Evolutionary conservation across 768 basidiomycete genomes (phyloP), one percentile per base, ranked within the genome.

Genomic region (Pleurotus pulmonarius): DNA sequence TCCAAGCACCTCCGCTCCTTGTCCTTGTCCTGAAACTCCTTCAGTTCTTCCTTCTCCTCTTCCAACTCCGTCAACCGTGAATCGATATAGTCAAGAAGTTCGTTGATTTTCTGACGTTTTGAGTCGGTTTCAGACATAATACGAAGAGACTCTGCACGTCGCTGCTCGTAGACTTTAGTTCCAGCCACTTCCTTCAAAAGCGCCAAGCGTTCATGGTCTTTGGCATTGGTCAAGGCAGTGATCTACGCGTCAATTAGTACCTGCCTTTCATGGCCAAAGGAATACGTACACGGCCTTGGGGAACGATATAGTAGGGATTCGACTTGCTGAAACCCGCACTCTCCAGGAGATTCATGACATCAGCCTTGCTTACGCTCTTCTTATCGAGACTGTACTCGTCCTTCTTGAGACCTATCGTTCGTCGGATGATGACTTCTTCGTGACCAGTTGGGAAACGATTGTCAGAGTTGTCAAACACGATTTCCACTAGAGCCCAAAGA

Each of bases 241-340:
- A 99, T 98, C 92, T 97, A 60, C 2, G 12, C 6, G 6, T 24
- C 12, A 46, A 13, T 24, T 67, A 53, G 66, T 60, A 25, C 37
- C 49, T 22, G 16, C 24, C 38, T 38, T 12, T 46, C 15, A 15
- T n/a, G 51, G 51, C 53, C n/a, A 46, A 18, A 15, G 44, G 25
- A 13, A 51, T 29, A 1, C 87, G 71, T 64, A 97, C 95, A 49
- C 96, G 78, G 52, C 97, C 97, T 76, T 99, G 97, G 2, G 97
- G 97, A 0, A 98, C 96, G 61, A 99, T 99, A 65, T 98, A 99
- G 69, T 98, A 99, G 0, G 97, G 97, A 66, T 98, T 99, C n/a
- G 89, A 89, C 67, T 93, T 91, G 73, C 91, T 94, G 75, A 99
- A 99, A 0, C 97, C 96, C 1, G 97, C 97, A 66, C 88, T 91